phyloP scores from a whole-genome alignment of 2,329 filamentous ascomycete species.

The Epichloe hybrida region DNA sequence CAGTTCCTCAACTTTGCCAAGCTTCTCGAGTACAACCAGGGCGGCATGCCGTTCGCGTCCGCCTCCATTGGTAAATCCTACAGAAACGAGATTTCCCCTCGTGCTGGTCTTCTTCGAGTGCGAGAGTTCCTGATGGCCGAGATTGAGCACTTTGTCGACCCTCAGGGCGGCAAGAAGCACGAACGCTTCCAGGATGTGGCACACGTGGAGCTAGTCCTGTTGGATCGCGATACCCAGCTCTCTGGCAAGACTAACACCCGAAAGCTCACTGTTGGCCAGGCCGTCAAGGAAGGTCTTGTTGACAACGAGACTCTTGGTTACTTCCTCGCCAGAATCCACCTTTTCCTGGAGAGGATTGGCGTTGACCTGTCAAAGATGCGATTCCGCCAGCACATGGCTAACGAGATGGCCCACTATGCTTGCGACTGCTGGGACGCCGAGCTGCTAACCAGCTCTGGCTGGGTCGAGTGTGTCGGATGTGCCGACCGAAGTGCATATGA shows the following conservation, averaged over 20 bases:
- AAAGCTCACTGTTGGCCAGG: constrained; percentile 69
- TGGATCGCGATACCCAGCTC: constrained; percentile 76
- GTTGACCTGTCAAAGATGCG: constrained; percentile 78
- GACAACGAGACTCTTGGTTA: constrained; percentile 98
- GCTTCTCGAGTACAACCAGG: constrained; percentile 90
- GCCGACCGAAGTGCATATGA: constrained; percentile 94
- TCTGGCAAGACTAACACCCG: constrained; percentile 67
- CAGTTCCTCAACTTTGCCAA: constrained; percentile 97
- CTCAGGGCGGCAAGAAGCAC: constrained; percentile 89
- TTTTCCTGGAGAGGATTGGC: constrained; percentile 81
- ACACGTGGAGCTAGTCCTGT: constrained; percentile 67
- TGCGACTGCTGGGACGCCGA: constrained; percentile 98
- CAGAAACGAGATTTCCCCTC: constrained; percentile 93
- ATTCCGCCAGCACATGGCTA: constrained; percentile 90
- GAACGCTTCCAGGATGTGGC: constrained; percentile 74
- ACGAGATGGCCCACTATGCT: constrained; percentile 76
- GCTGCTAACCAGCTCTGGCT: constrained; percentile 79
- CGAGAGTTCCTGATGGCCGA: constrained; percentile 98
- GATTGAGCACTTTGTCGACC: constrained; percentile 97
- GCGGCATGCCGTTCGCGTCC: constrained; percentile 91
- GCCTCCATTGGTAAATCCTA: constrained; percentile 97
- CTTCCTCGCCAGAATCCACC: constrained; percentile 86
- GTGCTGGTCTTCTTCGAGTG: constrained; percentile 80
- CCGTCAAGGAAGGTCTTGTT: constrained; percentile 68
- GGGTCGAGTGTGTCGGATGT: constrained; percentile 97